Conservation (phyloP, 2,329 filamentous ascomycete species). For the Penicillium hesseltinei region DNA sequence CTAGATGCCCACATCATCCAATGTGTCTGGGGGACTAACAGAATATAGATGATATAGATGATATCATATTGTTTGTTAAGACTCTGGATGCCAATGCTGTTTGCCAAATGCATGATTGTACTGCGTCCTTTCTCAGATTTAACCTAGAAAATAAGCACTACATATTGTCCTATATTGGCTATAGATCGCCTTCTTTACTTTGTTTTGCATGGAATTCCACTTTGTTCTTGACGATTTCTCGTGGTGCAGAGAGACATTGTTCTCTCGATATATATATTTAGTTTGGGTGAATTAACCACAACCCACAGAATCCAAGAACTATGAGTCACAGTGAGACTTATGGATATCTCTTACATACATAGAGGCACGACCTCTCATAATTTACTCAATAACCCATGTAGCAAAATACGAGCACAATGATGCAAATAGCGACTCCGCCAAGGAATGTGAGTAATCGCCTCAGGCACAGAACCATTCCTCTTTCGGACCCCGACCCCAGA, state of each 20-base stretch:
- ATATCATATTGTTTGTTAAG: too few species aligned
- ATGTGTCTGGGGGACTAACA: neutral
- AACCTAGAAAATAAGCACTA: neutral
- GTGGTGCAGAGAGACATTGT: too few species aligned
- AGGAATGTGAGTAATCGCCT: conserved; percentile 1
- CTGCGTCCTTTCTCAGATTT: neutral
- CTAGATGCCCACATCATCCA: neutral
- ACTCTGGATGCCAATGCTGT: too few species aligned
- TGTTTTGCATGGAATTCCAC: neutral
- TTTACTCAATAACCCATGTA: neutral
- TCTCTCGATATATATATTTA: neutral
- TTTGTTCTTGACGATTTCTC: neutral
- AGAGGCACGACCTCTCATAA: neutral
- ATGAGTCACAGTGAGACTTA: neutral
- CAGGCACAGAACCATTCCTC: conserved; percentile 21
- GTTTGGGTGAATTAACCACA: neutral
- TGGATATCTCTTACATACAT: too few species aligned
- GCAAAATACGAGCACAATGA: neutral
- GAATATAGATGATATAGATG: too few species aligned
- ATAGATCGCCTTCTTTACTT: neutral
- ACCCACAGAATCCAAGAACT: neutral
- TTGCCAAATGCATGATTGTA: too few species aligned
- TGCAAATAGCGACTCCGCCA: neutral
- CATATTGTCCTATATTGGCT: neutral
- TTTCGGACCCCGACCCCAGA: conserved; percentile 20